Base-by-base conservation (phyloP, 129 eudicot genomes). In the Chrysanthemum seticuspe region DNA sequence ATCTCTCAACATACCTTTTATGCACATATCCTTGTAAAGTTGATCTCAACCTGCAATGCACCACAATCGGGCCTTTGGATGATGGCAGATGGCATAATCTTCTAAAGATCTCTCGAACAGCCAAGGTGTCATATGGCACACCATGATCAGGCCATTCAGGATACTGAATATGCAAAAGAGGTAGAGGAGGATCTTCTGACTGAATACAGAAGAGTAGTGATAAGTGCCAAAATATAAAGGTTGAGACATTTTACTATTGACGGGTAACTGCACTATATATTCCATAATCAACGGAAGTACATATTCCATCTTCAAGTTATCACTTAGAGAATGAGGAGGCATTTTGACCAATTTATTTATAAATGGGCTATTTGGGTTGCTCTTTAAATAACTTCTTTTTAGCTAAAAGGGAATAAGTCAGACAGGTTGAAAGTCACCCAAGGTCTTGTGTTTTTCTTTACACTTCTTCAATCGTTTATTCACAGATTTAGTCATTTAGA, bases 81-180 rank as follows among this genome's bases (percentile, higher is more conserved):
- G 97, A 92, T 44, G 94, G 84, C 21, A 88, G 74, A 69, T 47
- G 78, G 73, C 61, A 74, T 81, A 81, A 74, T 78, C 94, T 84
- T 82, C 79, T 88, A 66, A 88, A 83, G 49, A 94, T 94, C 55
- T 94, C 96, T 70, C 99, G 86, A 74, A 94, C 91, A 57, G 94
- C 99, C 76, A 80, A 48, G 6, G 99, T 84, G 76, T 90, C 87
- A 53, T 71, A 68, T 1, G 99, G 99, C 68, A 94, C 99, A 74
- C 99, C 99, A 55, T 86, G 92, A 83, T 94, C 99, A 49, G 99
- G 99, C 99, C 99, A 94, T 67, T 90, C 99, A 48, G 96, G 97
- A 83, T 90, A 88, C 31, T 88, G 94, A 63, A 94, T 80, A 66
- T 94, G 99, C 72, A 94, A 80, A 81, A 94, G 89, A 75, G 86